Percentiles rank a stretch among this genome's conserved stretches.
These are phyloP conservation scores for Mucor saturninus DNA, from an alignment of 371 early-diverging fungal genomes.

Conservation along the genomic window DNA sequence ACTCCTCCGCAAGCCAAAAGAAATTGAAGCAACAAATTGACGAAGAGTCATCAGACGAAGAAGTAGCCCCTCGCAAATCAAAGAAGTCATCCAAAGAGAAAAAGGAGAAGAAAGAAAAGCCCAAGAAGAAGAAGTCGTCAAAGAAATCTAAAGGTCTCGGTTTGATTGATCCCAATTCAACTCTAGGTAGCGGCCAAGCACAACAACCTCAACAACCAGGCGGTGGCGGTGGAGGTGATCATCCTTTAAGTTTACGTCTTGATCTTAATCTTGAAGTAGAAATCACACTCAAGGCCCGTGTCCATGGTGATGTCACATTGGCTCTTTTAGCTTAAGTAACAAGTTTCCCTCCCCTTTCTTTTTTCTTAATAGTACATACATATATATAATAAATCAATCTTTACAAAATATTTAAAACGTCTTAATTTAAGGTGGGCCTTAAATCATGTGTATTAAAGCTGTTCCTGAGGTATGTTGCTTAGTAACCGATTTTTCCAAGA, in stretches of 20 bases:
- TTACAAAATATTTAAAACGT: background rate
- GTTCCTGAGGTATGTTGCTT: too few species aligned
- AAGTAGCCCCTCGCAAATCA: constrained; percentile 15
- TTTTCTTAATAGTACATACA: constrained; percentile 7
- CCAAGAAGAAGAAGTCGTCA: constrained; percentile 28
- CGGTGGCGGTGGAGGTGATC: constrained; percentile 15
- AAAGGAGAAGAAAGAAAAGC: constrained; percentile 17
- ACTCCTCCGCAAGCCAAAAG: constrained; percentile 10
- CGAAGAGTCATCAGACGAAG: constrained; percentile 8
- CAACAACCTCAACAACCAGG: constrained; percentile 15
- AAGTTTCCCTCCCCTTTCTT: background rate
- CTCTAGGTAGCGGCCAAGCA: constrained; percentile 8
- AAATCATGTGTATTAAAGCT: too few species aligned
- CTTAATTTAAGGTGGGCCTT: too few species aligned
- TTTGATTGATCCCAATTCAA: constrained; percentile 15
- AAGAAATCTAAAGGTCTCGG: constrained; percentile 20
- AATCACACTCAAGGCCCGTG: constrained; percentile 35
- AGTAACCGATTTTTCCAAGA: too few species aligned
- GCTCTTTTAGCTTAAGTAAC: constrained; percentile 30
- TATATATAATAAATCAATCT: constrained; percentile 1
- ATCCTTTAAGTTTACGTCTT: constrained; percentile 34
- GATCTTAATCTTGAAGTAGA: constrained; percentile 44
- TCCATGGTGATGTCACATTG: constrained; percentile 43
- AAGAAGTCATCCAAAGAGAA: constrained; percentile 25
- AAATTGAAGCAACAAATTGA: constrained; percentile 4